Conservation (phyloP, 2,329 filamentous ascomycete species). For the Hypoxylon sp. region DNA sequence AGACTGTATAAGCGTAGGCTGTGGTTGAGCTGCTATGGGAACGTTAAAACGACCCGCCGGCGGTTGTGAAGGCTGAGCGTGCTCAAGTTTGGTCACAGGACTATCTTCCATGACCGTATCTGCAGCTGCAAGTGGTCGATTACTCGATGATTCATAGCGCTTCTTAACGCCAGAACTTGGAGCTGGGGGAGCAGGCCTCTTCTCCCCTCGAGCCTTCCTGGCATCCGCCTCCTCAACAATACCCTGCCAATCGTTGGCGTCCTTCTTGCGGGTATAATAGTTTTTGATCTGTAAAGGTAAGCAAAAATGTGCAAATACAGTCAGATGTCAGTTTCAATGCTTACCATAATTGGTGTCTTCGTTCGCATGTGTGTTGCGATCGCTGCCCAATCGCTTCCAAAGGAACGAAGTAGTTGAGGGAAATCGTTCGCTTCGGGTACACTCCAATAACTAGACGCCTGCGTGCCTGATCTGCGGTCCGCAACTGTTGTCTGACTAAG, state of each 20-base stretch:
- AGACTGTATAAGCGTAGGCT: slow-evolving; percentile 50
- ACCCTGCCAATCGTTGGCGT: slow-evolving; percentile 73
- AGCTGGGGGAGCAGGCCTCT: slow-evolving; percentile 72
- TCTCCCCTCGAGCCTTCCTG: slow-evolving; percentile 70
- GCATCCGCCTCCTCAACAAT: slow-evolving; percentile 73
- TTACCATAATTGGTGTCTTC: slow-evolving; percentile 89
- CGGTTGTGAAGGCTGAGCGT: slow-evolving; percentile 56
- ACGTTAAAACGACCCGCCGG: slow-evolving; percentile 62
- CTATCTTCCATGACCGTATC: slow-evolving; percentile 64
- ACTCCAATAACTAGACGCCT: slow-evolving; percentile 88
- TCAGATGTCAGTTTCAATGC: slow-evolving; percentile 46
- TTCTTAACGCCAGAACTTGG: slow-evolving; percentile 67
- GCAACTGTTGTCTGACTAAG: slow-evolving; percentile 59
- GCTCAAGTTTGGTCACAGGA: slow-evolving; percentile 63
- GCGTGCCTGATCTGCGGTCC: slow-evolving; percentile 68
- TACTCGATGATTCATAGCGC: slow-evolving; percentile 63
- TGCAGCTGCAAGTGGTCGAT: slow-evolving; percentile 66
- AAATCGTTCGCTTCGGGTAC: slow-evolving; percentile 86
- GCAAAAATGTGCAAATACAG: slow-evolving; percentile 24
- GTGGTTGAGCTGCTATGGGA: slow-evolving; percentile 63
- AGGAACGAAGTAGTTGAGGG: slow-evolving; percentile 77
- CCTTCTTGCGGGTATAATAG: slow-evolving; percentile 75
- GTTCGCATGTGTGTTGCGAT: slow-evolving; percentile 86
- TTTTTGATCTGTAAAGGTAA: slow-evolving; percentile 72
- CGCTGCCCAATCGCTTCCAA: slow-evolving; percentile 82